Evolutionary conservation across 1,139 yeast genomes (phyloP).

Genomic region (Taiozyma sp.): DNA sequence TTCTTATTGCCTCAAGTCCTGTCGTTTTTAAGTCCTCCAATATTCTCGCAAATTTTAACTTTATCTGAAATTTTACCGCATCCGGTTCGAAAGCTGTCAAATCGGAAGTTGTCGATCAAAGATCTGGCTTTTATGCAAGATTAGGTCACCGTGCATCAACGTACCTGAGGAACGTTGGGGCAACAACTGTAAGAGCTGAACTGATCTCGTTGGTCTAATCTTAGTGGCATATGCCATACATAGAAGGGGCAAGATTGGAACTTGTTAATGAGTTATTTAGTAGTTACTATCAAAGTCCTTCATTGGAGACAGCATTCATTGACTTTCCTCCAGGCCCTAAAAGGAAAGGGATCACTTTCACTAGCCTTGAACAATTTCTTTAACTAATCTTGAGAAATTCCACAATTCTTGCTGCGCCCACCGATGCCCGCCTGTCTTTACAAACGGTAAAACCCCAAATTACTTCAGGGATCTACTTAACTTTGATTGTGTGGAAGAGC

Average conservation of each 20-base stretch:
- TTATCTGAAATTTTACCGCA: neutral
- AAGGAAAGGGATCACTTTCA: neutral
- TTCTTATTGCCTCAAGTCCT: neutral
- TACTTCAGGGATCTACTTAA: no score
- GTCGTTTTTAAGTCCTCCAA: neutral
- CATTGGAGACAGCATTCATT: neutral
- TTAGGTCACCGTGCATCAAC: neutral
- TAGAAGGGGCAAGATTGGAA: neutral
- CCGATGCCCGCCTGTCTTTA: no score
- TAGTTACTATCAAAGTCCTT: no score
- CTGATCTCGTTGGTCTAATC: neutral
- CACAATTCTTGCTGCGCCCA: no score
- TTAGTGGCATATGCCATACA: neutral
- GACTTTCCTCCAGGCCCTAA: neutral
- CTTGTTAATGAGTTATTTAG: no score
- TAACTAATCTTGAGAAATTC: no score
- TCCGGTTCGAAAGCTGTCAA: neutral
- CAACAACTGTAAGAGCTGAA: neutral
- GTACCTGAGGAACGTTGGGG: neutral
- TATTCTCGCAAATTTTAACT: neutral
- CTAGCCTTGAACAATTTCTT: no score
- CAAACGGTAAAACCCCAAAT: no score
- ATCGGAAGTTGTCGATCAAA: neutral
- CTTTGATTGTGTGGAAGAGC: no score
- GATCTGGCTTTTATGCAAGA: neutral